Conservation (phyloP, 2,329 filamentous ascomycete genomes). For the Scytalidium lignicola region DNA sequence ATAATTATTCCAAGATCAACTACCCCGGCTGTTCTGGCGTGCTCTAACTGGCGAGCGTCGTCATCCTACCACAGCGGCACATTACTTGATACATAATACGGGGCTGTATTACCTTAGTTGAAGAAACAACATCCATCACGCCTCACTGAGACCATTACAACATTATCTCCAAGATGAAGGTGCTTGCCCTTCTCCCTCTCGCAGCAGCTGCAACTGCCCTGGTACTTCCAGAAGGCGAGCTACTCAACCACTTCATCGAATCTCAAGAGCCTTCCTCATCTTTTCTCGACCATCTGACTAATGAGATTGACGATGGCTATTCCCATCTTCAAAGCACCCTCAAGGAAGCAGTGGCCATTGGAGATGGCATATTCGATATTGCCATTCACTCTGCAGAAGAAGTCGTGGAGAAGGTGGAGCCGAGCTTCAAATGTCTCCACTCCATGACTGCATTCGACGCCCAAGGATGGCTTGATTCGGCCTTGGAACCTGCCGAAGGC, state of each 20-base stretch:
- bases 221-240: slow-evolving; percentile 45
- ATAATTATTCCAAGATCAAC: neutral
- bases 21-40: neutral
- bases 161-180: slow-evolving; percentile 24
- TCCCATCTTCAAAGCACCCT: slow-evolving; percentile 20
- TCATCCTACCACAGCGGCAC: neutral
- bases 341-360: slow-evolving; percentile 14
- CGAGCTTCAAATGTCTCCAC: slow-evolving; percentile 23
- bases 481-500: slow-evolving; percentile 29
- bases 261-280: slow-evolving; percentile 24
- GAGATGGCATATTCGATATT: slow-evolving; percentile 5
- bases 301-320: slow-evolving; percentile 26
- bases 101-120: neutral
- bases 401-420: neutral
- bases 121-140: too few species aligned
- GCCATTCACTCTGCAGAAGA: slow-evolving; percentile 1
- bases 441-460: slow-evolving; percentile 27
- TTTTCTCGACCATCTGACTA: slow-evolving; percentile 28
- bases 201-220: slow-evolving; percentile 45
- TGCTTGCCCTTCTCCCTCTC: slow-evolving; percentile 41
- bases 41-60: neutral
- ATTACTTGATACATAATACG: neutral
- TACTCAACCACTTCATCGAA: slow-evolving; percentile 37
- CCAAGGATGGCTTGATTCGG: slow-evolving; percentile 27
- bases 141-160: neutral